phyloP scores from a whole-genome alignment of 495 filamentous ascomycete species.

The Cryomyces minteri region DNA sequence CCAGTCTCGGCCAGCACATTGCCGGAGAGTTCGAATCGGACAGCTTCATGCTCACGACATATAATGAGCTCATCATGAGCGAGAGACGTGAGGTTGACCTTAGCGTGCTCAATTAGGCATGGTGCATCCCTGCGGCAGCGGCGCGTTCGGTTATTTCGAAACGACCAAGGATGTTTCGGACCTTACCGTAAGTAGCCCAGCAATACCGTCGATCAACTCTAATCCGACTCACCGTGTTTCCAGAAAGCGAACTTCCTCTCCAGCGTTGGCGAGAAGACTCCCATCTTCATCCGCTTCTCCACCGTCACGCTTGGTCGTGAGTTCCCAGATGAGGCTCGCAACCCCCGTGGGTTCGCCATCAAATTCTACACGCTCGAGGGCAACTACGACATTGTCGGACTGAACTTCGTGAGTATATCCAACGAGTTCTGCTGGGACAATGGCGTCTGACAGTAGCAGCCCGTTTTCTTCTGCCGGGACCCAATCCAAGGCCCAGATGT shows the following conservation, averaged over 20 bases:
- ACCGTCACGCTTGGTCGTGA: slow-evolving; percentile 35
- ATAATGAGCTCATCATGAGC: too few species aligned
- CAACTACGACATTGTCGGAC: slow-evolving; percentile 38
- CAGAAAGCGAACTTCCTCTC: slow-evolving; percentile 12
- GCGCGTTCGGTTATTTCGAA: slow-evolving; percentile 34
- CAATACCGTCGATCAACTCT: slow-evolving; percentile 16
- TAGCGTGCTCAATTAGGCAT: slow-evolving; percentile 15
- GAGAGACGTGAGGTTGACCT: neutral
- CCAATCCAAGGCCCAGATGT: slow-evolving; percentile 39
- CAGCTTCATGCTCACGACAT: too few species aligned
- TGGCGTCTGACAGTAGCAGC: slow-evolving; percentile 10
- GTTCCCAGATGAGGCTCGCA: slow-evolving; percentile 32
- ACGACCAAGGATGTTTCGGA: slow-evolving; percentile 25
- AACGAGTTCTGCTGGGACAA: neutral
- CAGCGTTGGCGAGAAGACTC: slow-evolving; percentile 30
- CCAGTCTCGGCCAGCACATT: too few species aligned
- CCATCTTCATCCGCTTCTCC: slow-evolving; percentile 37
- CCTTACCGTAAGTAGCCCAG: slow-evolving; percentile 13
- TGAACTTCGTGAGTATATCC: slow-evolving; percentile 23
- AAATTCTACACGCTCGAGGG: slow-evolving; percentile 43
- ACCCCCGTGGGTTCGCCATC: slow-evolving; percentile 42
- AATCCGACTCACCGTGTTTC: neutral
- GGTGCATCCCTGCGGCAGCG: slow-evolving; percentile 31
- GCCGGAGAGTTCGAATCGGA: too few species aligned
- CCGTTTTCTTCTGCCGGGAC: slow-evolving; percentile 41